These are phyloP conservation scores for Seiridium cupressi DNA, from an alignment of 2,329 filamentous ascomycete genomes.

Conservation along the genomic window DNA sequence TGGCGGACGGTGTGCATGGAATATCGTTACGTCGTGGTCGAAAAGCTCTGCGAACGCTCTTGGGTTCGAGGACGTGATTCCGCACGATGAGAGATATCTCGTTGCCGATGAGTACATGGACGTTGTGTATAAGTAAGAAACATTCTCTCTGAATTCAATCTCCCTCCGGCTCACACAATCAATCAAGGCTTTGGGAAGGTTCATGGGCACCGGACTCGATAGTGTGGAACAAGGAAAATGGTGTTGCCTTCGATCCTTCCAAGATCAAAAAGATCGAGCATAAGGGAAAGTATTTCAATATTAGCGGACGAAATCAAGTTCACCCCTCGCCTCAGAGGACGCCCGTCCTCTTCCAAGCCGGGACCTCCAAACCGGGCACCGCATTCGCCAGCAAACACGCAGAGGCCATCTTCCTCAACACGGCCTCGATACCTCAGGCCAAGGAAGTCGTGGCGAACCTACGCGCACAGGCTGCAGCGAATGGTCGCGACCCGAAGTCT, in stretches of 20 bases:
- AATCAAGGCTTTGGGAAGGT: slow-evolving; percentile 43
- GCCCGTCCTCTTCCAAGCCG: slow-evolving; percentile 55
- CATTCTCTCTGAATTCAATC: slow-evolving; percentile 4
- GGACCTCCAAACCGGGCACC: slow-evolving; percentile 53
- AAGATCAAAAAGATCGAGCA: slow-evolving; percentile 59
- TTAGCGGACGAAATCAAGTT: slow-evolving; percentile 39
- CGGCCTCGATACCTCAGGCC: slow-evolving; percentile 45
- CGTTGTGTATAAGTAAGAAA: slow-evolving; percentile 54
- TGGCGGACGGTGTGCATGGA: slow-evolving; percentile 59
- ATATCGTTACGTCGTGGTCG: slow-evolving; percentile 54
- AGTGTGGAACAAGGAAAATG: slow-evolving; percentile 45
- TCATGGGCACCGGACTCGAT: slow-evolving; percentile 57
- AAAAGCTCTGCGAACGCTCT: slow-evolving; percentile 60
- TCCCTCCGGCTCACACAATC: neutral
- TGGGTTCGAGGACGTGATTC: slow-evolving; percentile 50
- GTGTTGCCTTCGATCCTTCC: slow-evolving; percentile 55
- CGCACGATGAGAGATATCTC: slow-evolving; percentile 58
- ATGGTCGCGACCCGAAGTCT: slow-evolving; percentile 50
- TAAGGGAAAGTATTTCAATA: slow-evolving; percentile 49
- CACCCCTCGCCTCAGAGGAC: slow-evolving; percentile 54
- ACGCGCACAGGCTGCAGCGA: slow-evolving; percentile 42
- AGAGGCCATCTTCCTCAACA: slow-evolving; percentile 56
- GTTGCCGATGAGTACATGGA: slow-evolving; percentile 60
- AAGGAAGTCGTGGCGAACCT: slow-evolving; percentile 48
- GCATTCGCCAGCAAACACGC: slow-evolving; percentile 54